Evolutionary conservation across 768 basidiomycete species (phyloP).

Genomic region (Leccinellum albellum): DNA sequence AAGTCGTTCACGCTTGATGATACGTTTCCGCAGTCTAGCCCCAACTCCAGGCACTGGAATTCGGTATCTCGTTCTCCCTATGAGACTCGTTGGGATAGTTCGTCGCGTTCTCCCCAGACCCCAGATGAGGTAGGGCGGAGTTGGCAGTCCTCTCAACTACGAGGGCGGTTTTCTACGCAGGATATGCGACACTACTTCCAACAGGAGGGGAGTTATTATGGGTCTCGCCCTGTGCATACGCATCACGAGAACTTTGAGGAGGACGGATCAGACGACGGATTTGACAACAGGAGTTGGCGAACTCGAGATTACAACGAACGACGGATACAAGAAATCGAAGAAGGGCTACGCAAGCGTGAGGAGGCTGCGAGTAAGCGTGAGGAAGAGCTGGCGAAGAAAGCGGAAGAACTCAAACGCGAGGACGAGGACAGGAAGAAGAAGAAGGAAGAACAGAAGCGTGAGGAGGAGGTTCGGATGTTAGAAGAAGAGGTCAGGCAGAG

Average conservation of each 20-base stretch:
- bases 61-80: conserved; percentile 21
- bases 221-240: conserved; percentile 20
- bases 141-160: conserved; percentile 29
- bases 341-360: conserved; percentile 29
- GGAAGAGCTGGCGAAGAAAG: conserved; percentile 32
- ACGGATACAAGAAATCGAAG: conserved; percentile 31
- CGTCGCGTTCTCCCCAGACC: conserved; percentile 29
- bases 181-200: conserved; percentile 28
- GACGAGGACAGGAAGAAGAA: conserved; percentile 25
- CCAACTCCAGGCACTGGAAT: conserved; percentile 21
- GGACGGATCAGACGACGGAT: conserved; percentile 26
- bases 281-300: conserved; percentile 30
- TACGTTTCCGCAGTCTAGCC: conserved; percentile 19
- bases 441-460: conserved; percentile 27
- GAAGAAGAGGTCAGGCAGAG: conserved; percentile 28
- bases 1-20: conserved; percentile 28
- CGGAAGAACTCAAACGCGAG: conserved; percentile 34
- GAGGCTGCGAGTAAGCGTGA: conserved; percentile 34
- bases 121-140: conserved; percentile 28
- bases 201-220: conserved; percentile 15
- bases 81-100: conserved; percentile 28
- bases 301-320: conserved; percentile 31
- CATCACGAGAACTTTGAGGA: conserved; percentile 30
- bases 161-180: conserved; percentile 27
- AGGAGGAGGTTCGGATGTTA: conserved; percentile 23